phyloP scores from a whole-genome alignment of 306 rosid species.

The Ceratonia siliqua region DNA sequence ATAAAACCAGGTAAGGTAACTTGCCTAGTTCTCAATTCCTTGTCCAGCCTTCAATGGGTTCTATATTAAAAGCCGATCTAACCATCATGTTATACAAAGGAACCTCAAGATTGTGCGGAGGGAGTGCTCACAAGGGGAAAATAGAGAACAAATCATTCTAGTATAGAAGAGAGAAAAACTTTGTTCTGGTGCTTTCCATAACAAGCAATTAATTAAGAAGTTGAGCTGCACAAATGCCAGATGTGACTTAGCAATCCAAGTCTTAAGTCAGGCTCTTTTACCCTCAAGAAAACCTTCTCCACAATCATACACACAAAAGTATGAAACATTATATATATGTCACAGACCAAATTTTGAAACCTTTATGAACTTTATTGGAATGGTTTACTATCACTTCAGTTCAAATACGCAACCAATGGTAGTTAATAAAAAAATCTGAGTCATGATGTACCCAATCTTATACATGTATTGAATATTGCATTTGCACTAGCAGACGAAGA shows the following conservation, averaged over 20 bases:
- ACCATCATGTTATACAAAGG: neutral
- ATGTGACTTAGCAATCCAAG: neutral
- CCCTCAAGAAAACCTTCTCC: neutral
- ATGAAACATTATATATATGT: too few species aligned
- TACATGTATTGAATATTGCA: neutral
- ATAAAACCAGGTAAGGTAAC: neutral
- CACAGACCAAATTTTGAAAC: too few species aligned
- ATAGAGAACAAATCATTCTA: neutral
- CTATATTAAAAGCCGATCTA: neutral
- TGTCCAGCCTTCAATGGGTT: neutral
- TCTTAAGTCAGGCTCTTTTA: neutral
- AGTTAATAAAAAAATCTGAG: neutral
- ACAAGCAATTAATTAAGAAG: neutral
- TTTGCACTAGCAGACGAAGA: neutral
- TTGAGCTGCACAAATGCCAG: constrained; percentile 11
- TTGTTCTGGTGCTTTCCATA: neutral
- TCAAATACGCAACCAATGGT: constrained; percentile 2
- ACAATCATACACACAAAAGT: neutral
- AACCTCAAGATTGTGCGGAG: neutral
- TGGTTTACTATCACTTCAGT: neutral
- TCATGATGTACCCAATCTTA: neutral
- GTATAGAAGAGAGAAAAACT: neutral
- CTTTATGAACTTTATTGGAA: neutral
- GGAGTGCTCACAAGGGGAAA: neutral
- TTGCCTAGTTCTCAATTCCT: neutral